Evolutionary conservation across 2,329 filamentous ascomycete genomes (phyloP).

Genomic region (Colletotrichum plurivorum): DNA sequence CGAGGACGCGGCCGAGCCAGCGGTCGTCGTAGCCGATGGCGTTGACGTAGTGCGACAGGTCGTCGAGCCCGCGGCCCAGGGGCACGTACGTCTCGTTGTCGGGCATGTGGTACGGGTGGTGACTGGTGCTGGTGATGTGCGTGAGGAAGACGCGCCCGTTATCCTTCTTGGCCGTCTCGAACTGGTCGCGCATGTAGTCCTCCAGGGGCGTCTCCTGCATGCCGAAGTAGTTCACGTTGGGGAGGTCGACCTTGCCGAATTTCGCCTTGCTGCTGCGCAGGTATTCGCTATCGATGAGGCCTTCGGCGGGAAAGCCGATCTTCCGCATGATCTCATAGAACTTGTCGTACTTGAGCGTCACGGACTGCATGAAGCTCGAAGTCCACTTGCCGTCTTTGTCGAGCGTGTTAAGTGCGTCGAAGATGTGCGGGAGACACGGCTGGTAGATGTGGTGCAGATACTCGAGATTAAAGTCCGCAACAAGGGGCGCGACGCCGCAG

Average conservation of each 20-base stretch:
- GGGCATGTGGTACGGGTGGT: slow-evolving; percentile 50
- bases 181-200: slow-evolving; percentile 48
- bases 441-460: slow-evolving; percentile 54
- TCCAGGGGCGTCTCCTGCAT: slow-evolving; percentile 56
- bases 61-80: slow-evolving; percentile 30
- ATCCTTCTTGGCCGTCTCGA: slow-evolving; percentile 44
- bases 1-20: slow-evolving; percentile 55
- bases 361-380: slow-evolving; percentile 41
- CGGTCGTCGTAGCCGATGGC: slow-evolving; percentile 55
- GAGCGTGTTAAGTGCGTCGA: slow-evolving; percentile 41
- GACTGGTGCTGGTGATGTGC: slow-evolving; percentile 54
- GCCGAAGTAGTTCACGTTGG: slow-evolving; percentile 58
- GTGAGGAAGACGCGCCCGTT: slow-evolving; percentile 52
- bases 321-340: slow-evolving; percentile 39
- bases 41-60: slow-evolving; percentile 58
- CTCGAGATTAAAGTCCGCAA: slow-evolving; percentile 53
- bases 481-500: slow-evolving; percentile 52
- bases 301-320: slow-evolving; percentile 43
- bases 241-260: slow-evolving; percentile 19
- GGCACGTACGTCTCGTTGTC: slow-evolving; percentile 23
- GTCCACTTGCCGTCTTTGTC: slow-evolving; percentile 39
- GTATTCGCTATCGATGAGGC: slow-evolving; percentile 16
- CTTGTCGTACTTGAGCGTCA: slow-evolving; percentile 41
- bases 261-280: slow-evolving; percentile 16
- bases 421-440: slow-evolving; percentile 51